Conservation (phyloP, 208 protist species). For the Trypanosoma scelopori region DNA sequence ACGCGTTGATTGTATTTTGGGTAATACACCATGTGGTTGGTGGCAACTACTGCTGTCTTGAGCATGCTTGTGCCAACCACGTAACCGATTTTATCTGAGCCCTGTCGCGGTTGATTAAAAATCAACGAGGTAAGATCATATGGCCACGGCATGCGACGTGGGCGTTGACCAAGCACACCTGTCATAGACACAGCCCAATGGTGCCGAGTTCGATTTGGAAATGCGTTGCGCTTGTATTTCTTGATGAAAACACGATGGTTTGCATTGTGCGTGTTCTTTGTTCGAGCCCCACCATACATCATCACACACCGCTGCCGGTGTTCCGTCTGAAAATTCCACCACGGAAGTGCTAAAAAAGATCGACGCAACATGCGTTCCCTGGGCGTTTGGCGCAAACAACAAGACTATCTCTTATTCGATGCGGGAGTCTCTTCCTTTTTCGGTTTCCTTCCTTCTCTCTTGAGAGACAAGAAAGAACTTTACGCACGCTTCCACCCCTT, state of each 20-base stretch:
- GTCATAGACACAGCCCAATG: constrained; percentile 92
- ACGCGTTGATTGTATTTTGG: constrained; percentile 93
- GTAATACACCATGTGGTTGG: constrained; percentile 93
- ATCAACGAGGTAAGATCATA: constrained; percentile 92
- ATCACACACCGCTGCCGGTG: constrained; percentile 85
- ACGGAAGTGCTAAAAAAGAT: constrained; percentile 63
- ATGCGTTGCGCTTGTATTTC: constrained; percentile 89
- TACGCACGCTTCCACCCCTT: not conserved
- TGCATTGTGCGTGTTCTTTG: constrained; percentile 88
- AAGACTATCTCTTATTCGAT: not conserved
- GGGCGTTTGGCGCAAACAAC: not conserved
- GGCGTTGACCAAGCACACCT: constrained; percentile 79
- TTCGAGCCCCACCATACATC: constrained; percentile 89
- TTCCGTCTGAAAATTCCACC: constrained; percentile 94
- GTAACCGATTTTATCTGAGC: constrained; percentile 92
- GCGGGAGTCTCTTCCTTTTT: not conserved
- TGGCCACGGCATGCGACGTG: constrained; percentile 91
- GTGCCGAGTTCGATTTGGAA: constrained; percentile 89
- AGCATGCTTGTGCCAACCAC: constrained; percentile 93
- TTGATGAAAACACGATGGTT: constrained; percentile 89
- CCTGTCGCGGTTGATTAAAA: constrained; percentile 89
- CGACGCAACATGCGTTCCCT: constrained; percentile 60
- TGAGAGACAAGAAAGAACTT: constrained; percentile 7
- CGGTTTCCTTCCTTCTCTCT: not conserved
- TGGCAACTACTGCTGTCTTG: constrained; percentile 88